Evolutionary conservation across 176 grass and related monocot genomes (phyloP).

Genomic region (Elymus sibiricus): DNA sequence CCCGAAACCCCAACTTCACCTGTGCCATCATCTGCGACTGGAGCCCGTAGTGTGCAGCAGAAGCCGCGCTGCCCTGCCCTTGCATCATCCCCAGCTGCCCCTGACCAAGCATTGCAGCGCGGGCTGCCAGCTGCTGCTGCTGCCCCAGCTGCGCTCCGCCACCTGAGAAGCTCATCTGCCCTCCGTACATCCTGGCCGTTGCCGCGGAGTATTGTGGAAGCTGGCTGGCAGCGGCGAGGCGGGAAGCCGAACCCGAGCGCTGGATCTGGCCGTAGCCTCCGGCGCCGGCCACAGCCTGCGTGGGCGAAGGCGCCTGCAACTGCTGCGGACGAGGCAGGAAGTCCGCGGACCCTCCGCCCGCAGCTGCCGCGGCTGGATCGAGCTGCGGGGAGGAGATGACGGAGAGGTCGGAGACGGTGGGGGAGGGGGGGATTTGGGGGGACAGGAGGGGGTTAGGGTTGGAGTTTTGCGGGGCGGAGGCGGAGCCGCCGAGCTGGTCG

Average conservation of each 20-base stretch:
- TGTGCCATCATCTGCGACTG: conserved; percentile 82
- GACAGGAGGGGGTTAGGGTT: conserved; percentile 59
- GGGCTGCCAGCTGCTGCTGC: conserved; percentile 60
- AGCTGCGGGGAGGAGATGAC: conserved; percentile 64
- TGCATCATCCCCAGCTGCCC: conserved; percentile 66
- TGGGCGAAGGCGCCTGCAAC: conserved; percentile 62
- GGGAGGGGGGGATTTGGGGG: conserved; percentile 62
- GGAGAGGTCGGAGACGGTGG: conserved; percentile 53
- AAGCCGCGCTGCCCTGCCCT: conserved; percentile 50
- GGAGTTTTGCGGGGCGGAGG: conserved; percentile 58
- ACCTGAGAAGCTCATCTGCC: conserved; percentile 84
- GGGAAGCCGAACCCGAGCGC: conserved; percentile 45
- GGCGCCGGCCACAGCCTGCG: conserved; percentile 37
- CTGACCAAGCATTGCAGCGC: conserved; percentile 71
- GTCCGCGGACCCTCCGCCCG: conserved; percentile 34
- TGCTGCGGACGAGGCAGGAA: conserved; percentile 48
- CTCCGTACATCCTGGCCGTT: conserved; percentile 67
- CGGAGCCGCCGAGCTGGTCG: conserved; percentile 39
- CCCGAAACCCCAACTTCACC: conserved; percentile 33
- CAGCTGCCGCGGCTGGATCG: conserved; percentile 28
- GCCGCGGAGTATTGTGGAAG: conserved; percentile 58
- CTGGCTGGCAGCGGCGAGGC: conserved; percentile 35
- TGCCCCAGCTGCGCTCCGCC: conserved; percentile 44
- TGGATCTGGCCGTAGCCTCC: conserved; percentile 47
- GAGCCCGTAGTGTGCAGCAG: conserved; percentile 63